Conservation (phyloP, 2,329 filamentous ascomycete genomes). For the Aspergillus pseudotamarii region DNA sequence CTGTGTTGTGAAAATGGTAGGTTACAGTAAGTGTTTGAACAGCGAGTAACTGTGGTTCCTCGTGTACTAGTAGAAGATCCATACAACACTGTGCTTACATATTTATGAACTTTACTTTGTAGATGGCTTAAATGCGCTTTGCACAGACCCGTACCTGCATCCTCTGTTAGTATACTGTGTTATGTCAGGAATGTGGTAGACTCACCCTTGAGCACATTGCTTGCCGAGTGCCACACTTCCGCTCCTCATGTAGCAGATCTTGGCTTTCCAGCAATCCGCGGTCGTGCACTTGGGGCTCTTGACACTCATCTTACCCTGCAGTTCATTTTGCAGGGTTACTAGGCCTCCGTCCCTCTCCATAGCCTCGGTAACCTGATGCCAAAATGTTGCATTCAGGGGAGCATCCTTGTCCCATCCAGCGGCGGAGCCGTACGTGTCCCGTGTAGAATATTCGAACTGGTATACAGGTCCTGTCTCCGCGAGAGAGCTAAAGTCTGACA, state of each 20-base stretch:
- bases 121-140: constrained; percentile 36
- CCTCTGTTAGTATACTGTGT: not conserved
- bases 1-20: not conserved
- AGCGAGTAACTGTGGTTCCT: not conserved
- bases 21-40: not conserved
- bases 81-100: not conserved
- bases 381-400: constrained; percentile 62
- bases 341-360: constrained; percentile 57
- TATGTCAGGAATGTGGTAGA: constrained; percentile 11
- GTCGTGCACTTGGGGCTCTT: constrained; percentile 57
- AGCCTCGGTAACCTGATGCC: constrained; percentile 60
- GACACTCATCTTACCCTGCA: constrained; percentile 56
- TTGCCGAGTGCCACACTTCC: constrained; percentile 56
- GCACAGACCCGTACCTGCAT: constrained; percentile 42
- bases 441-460: constrained; percentile 55
- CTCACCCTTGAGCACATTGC: constrained; percentile 55
- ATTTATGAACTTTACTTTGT: not conserved
- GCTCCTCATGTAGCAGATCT: constrained; percentile 62
- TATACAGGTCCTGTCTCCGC: constrained; percentile 50
- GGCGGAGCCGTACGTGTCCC: constrained; percentile 51
- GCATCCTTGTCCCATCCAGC: constrained; percentile 51
- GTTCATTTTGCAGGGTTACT: constrained; percentile 54
- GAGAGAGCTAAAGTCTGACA: constrained; percentile 47
- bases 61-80: not conserved
- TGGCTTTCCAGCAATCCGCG: constrained; percentile 54